Evolutionary conservation across 495 filamentous ascomycete genomes (phyloP).

Genomic region (Hyaloscypha finlandica): DNA sequence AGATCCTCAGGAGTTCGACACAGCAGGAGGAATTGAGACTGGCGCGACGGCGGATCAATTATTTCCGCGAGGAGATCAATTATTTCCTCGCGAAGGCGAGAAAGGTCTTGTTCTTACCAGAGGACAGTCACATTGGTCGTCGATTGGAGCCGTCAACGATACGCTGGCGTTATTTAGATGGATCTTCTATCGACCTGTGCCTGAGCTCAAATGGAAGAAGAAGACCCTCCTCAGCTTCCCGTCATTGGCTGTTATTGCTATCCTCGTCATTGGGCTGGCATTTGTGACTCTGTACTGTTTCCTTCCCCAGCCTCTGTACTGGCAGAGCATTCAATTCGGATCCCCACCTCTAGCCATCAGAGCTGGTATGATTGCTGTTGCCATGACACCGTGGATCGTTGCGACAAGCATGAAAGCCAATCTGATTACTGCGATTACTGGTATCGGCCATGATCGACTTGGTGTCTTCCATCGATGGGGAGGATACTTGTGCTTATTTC

Average conservation of each 20-base stretch:
- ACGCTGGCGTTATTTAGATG: slow-evolving; percentile 75
- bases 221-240: slow-evolving; percentile 70
- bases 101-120: slow-evolving; percentile 51
- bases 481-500: slow-evolving; percentile 82
- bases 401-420: slow-evolving; percentile 91
- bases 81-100: slow-evolving; percentile 65
- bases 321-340: slow-evolving; percentile 76
- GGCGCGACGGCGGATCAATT: slow-evolving; percentile 62
- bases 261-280: slow-evolving; percentile 62
- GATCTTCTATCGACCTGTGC: slow-evolving; percentile 84
- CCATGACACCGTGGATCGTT: slow-evolving; percentile 93
- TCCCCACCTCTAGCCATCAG: slow-evolving; percentile 90
- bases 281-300: slow-evolving; percentile 84
- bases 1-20: slow-evolving; percentile 66
- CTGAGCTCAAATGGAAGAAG: slow-evolving; percentile 62
- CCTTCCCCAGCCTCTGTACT: slow-evolving; percentile 81
- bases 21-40: slow-evolving; percentile 67
- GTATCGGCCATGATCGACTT: slow-evolving; percentile 88
- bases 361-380: slow-evolving; percentile 89
- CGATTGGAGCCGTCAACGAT: slow-evolving; percentile 71
- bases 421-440: slow-evolving; percentile 79
- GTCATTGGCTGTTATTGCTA: slow-evolving; percentile 65
- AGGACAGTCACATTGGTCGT: slow-evolving; percentile 68
- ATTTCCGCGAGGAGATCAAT: slow-evolving; percentile 68
- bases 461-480: slow-evolving; percentile 94